Conservation (phyloP, 768 basidiomycete species). For the Xerocomellus dryophilus region DNA sequence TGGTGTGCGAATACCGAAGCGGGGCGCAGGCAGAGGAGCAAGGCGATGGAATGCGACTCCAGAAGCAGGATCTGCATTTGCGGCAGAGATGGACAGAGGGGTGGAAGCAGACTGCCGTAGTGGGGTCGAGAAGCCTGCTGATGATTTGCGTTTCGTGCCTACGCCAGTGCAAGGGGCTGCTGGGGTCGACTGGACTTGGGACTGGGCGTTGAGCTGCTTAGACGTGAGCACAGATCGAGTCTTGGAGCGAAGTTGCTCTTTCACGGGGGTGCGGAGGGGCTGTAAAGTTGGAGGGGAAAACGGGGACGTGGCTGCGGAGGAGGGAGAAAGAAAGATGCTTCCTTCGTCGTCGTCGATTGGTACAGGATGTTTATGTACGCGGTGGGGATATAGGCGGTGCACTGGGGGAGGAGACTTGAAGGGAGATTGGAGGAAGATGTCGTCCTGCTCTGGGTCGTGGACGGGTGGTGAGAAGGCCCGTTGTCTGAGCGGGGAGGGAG, state of each 20-base stretch:
- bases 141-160: constrained; percentile 67
- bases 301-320: constrained; percentile 37
- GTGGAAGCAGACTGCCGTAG: constrained; percentile 46
- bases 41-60: constrained; percentile 36
- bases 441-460: constrained; percentile 39
- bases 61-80: constrained; percentile 32
- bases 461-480: constrained; percentile 36
- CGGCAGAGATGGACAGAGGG: constrained; percentile 37
- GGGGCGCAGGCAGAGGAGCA: constrained; percentile 33
- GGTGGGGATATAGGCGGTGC: constrained; percentile 41
- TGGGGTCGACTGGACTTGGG: neutral
- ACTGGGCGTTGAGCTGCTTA: constrained; percentile 28
- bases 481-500: constrained; percentile 60
- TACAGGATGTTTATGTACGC: constrained; percentile 34
- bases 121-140: constrained; percentile 54
- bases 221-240: constrained; percentile 42
- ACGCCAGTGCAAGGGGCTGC: constrained; percentile 36
- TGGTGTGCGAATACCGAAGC: constrained; percentile 28
- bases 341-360: constrained; percentile 55
- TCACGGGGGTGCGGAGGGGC: constrained; percentile 61
- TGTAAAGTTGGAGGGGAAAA: constrained; percentile 44
- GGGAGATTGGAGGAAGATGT: constrained; percentile 54
- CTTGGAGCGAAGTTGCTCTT: constrained; percentile 41
- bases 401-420: constrained; percentile 46
- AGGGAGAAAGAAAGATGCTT: constrained; percentile 54